phyloP scores from a whole-genome alignment of 441 rosid genomes.

The Corymbia citriodora region DNA sequence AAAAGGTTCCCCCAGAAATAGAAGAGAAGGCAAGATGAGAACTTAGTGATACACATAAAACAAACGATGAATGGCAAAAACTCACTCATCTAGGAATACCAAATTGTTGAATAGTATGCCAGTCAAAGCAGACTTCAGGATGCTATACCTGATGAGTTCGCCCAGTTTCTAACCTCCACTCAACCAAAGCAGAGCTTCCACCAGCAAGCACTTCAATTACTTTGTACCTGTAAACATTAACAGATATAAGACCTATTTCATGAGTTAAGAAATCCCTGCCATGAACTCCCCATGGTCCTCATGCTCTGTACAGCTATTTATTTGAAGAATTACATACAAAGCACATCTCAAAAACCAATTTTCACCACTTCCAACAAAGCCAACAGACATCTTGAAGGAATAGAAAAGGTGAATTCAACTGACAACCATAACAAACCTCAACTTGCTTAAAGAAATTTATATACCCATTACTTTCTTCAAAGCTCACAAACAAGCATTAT shows the following conservation, averaged over 20 bases:
- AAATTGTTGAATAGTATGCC: background rate
- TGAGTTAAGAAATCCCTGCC: background rate
- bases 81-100: background rate
- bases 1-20: background rate
- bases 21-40: background rate
- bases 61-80: background rate
- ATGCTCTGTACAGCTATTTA: background rate
- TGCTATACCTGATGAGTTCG: slow-evolving; percentile 89
- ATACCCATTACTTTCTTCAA: background rate
- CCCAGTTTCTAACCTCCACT: slow-evolving; percentile 95
- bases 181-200: slow-evolving; percentile 79
- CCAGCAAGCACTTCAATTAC: slow-evolving; percentile 74
- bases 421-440: background rate
- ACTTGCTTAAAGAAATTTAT: background rate
- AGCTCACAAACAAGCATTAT: background rate
- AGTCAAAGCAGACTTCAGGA: background rate
- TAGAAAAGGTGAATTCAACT: background rate
- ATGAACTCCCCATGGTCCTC: background rate
- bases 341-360: background rate
- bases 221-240: slow-evolving; percentile 55
- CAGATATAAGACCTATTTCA: slow-evolving; percentile 4
- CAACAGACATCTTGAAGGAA: background rate
- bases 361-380: background rate
- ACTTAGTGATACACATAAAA: background rate
- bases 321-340: background rate